A percentile compares a stretch with the other conserved stretches of the same genome.
phyloP scores from a whole-genome alignment of 2,329 filamentous ascomycete species.

The Capronia coronata region DNA sequence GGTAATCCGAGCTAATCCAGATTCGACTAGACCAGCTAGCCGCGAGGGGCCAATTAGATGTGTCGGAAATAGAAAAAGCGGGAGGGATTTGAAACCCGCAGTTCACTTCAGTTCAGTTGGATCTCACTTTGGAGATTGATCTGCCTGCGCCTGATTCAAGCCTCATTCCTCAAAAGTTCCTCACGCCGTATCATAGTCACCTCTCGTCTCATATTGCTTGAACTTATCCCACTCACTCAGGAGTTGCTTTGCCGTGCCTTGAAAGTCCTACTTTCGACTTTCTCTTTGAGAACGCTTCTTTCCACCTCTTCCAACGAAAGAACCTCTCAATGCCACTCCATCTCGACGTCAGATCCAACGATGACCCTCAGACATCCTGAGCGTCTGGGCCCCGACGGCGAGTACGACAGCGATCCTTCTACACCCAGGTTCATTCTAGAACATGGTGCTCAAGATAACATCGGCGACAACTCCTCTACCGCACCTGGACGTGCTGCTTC shows the following conservation, averaged over 20 bases:
- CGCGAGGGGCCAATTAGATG: background rate
- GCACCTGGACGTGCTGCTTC: background rate
- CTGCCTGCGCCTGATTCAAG: background rate
- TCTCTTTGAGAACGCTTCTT: background rate
- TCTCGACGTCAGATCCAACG: background rate
- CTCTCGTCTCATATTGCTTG: background rate
- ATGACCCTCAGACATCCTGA: conserved; percentile 16
- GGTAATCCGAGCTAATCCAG: background rate
- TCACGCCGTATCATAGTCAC: background rate
- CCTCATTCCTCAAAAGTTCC: background rate
- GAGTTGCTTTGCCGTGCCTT: no score
- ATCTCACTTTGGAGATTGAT: background rate
- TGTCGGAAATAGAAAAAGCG: background rate
- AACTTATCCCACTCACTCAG: no score
- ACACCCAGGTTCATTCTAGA: background rate
- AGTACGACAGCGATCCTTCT: background rate
- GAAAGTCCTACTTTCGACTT: no score
- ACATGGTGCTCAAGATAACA: background rate
- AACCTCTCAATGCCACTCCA: background rate
- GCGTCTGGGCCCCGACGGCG: conserved; percentile 2
- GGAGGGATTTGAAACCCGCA: no score
- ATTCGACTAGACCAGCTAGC: background rate
- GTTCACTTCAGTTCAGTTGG: no score
- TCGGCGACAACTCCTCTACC: background rate
- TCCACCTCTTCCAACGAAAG: background rate